Conservation (phyloP, 164 flowering plant genomes). For the Dillenia turbinata region DNA sequence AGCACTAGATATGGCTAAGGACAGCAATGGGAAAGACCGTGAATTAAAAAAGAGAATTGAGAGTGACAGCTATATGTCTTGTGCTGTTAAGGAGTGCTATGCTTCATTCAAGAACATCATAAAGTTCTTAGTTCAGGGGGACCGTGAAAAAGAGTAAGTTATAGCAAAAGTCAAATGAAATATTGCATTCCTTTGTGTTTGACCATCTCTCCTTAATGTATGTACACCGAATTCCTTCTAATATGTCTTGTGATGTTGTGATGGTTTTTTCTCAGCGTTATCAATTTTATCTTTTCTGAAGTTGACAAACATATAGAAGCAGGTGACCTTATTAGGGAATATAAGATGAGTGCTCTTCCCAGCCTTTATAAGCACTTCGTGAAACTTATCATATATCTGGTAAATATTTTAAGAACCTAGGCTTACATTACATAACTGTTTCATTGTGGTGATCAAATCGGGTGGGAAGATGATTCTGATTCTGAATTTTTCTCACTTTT, state of each 20-base stretch:
- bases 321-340: constrained; percentile 48
- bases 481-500: background rate
- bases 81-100: constrained; percentile 89
- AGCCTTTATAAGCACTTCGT: constrained; percentile 70
- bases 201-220: background rate
- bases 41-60: constrained; percentile 79
- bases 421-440: background rate
- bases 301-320: constrained; percentile 61
- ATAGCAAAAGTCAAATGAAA: background rate
- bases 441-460: too few relatives aligned
- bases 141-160: constrained; percentile 58
- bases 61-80: constrained; percentile 63
- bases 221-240: background rate
- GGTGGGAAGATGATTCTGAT: too few relatives aligned
- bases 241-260: background rate
- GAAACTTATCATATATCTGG: constrained; percentile 68
- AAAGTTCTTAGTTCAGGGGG: constrained; percentile 53
- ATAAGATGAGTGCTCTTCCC: constrained; percentile 80
- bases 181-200: background rate
- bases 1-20: constrained; percentile 98
- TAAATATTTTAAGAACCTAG: constrained; percentile 13
- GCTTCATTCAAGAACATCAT: constrained; percentile 76
- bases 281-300: constrained; percentile 51
- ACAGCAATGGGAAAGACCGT: constrained; percentile 77
- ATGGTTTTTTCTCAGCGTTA: constrained; percentile 47